These are phyloP conservation scores for Lodderomyces metapsilosis DNA, from an alignment of 1,139 yeast species.

Conservation along the genomic window DNA sequence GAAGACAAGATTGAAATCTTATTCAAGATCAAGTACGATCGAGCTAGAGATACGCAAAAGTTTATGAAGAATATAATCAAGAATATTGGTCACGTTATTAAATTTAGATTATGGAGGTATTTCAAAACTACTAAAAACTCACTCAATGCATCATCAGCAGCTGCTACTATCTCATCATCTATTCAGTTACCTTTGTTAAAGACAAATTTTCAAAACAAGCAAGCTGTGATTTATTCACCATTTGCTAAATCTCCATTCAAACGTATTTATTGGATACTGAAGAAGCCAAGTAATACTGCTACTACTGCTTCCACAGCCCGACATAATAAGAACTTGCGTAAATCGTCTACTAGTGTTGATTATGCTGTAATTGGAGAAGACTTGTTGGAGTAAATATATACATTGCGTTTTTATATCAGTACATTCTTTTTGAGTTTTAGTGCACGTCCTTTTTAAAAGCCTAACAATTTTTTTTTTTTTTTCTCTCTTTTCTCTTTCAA, in stretches of 20 bases:
- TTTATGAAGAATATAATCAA: constrained; percentile 27
- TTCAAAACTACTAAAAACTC: constrained; percentile 12
- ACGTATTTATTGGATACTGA: constrained; percentile 34
- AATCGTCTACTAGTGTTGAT: not conserved
- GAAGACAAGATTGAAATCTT: constrained; percentile 41
- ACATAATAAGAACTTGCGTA: not conserved
- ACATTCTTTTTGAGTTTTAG: not conserved
- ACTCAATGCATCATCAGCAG: not conserved
- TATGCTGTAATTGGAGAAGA: constrained; percentile 3
- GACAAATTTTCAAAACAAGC: constrained; percentile 11
- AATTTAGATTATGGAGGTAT: constrained; percentile 24
- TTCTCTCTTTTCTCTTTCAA: not conserved
- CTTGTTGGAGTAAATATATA: not conserved
- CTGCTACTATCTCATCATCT: constrained; percentile 1
- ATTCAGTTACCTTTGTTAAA: constrained; percentile 5
- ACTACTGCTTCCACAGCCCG: not conserved
- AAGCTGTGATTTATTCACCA: constrained; percentile 32
- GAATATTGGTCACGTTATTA: constrained; percentile 28
- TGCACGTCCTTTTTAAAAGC: not conserved
- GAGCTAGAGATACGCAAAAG: constrained; percentile 23
- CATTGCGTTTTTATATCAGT: not conserved
- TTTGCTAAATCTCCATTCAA: constrained; percentile 26
- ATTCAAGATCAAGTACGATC: constrained; percentile 34
- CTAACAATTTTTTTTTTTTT: not conserved
- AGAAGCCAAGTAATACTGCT: constrained; percentile 2